Percentiles rank a stretch among this genome's conserved stretches.
Conservation (phyloP, 2,329 filamentous ascomycete genomes). For the Alternaria arbusti region DNA sequence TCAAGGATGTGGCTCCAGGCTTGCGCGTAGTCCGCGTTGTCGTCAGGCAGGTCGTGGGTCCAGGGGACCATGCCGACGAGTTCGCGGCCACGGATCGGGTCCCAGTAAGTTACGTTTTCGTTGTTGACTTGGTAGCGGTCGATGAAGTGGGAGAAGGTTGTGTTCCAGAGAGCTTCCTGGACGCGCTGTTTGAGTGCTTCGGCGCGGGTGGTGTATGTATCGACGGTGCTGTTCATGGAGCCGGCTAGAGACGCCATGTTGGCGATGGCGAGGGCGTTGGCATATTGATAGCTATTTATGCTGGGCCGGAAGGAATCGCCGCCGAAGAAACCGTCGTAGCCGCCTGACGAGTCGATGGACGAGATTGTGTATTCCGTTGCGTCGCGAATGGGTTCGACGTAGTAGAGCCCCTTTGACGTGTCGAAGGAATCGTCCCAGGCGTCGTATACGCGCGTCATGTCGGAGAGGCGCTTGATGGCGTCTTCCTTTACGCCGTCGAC, state of each 20-base stretch:
- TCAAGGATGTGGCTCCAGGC: slow-evolving; percentile 50
- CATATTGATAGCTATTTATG: slow-evolving; percentile 55
- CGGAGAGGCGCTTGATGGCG: slow-evolving; percentile 40
- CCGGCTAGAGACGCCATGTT: slow-evolving; percentile 46
- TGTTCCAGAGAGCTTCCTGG: slow-evolving; percentile 53
- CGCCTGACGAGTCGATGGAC: slow-evolving; percentile 52
- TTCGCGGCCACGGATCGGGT: slow-evolving; percentile 53
- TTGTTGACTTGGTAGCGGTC: slow-evolving; percentile 52
- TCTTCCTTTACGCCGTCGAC: slow-evolving; percentile 50
- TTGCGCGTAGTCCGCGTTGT: slow-evolving; percentile 45
- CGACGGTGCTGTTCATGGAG: slow-evolving; percentile 13
- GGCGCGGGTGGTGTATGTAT: slow-evolving; percentile 33
- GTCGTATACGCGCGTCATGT: slow-evolving; percentile 48
- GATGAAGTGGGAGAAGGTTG: slow-evolving; percentile 53
- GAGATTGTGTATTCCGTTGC: slow-evolving; percentile 56
- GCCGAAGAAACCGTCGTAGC: slow-evolving; percentile 50
- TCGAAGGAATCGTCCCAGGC: slow-evolving; percentile 51
- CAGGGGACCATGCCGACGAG: slow-evolving; percentile 54
- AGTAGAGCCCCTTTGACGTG: slow-evolving; percentile 50
- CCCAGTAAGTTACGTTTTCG: slow-evolving; percentile 48
- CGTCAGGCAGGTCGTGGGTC: slow-evolving; percentile 52
- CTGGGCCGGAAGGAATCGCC: slow-evolving; percentile 53
- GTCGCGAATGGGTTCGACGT: slow-evolving; percentile 52
- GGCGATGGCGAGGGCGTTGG: slow-evolving; percentile 53
- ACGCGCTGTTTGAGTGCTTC: slow-evolving; percentile 46